Evolutionary conservation across 768 basidiomycete species (phyloP).

Genomic region (Sutorius australiensis): DNA sequence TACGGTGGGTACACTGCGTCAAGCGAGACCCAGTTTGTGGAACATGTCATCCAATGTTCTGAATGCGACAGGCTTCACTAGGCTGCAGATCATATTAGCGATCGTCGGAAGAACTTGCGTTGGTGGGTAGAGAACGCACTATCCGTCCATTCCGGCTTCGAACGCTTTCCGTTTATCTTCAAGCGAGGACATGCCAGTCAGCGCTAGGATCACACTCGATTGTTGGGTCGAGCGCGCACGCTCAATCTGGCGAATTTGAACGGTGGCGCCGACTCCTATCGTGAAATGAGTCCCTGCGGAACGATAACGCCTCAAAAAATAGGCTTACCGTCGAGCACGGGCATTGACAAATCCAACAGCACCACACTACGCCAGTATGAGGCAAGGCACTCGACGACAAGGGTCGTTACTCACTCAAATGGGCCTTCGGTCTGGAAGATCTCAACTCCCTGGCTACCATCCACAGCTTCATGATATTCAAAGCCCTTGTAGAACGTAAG

Average conservation of each 20-base stretch:
- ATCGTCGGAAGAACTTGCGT: background rate
- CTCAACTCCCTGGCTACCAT: slow-evolving; percentile 82
- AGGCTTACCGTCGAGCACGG: slow-evolving; percentile 74
- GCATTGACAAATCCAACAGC: slow-evolving; percentile 90
- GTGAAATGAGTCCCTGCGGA: background rate
- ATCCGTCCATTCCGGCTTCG: slow-evolving; percentile 91
- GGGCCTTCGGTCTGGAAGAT: slow-evolving; percentile 68
- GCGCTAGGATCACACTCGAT: slow-evolving; percentile 67
- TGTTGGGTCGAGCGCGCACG: slow-evolving; percentile 31
- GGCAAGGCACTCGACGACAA: background rate
- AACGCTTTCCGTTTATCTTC: slow-evolving; percentile 92
- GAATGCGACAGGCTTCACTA: slow-evolving; percentile 96
- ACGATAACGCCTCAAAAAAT: background rate
- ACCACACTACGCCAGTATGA: slow-evolving; percentile 56
- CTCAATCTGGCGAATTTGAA: slow-evolving; percentile 78
- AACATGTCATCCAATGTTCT: slow-evolving; percentile 86
- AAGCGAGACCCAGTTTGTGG: slow-evolving; percentile 57
- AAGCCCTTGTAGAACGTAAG: slow-evolving; percentile 48
- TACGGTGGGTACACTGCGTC: slow-evolving; percentile 17
- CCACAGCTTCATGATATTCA: slow-evolving; percentile 72
- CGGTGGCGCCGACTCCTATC: slow-evolving; percentile 76
- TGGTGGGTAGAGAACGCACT: slow-evolving; percentile 54
- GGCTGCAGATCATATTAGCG: slow-evolving; percentile 39
- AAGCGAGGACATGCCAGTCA: slow-evolving; percentile 90
- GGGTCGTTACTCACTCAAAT: slow-evolving; percentile 67